Conservation (phyloP, 129 eudicot genomes). For the Centella asiatica region DNA sequence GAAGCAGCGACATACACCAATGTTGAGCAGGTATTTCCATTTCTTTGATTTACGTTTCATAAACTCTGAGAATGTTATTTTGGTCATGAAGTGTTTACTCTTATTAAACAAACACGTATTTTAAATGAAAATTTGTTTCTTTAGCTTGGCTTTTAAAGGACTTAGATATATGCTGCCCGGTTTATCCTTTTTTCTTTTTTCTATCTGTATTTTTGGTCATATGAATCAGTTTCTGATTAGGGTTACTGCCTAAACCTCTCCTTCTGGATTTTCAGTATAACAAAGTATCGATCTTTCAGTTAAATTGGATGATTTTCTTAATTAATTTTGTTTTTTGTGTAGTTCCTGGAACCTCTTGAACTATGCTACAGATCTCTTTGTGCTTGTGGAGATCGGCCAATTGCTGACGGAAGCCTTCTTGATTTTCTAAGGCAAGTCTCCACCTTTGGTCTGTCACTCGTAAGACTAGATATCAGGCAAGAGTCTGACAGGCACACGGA, state of each 20-base stretch:
- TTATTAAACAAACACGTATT: background rate
- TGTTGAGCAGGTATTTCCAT: conserved; percentile 64
- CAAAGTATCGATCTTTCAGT: background rate
- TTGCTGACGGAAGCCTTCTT: conserved; percentile 97
- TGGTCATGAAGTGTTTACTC: background rate
- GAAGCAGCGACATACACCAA: conserved; percentile 76
- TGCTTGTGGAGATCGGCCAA: conserved; percentile 84
- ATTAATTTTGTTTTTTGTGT: conserved; percentile 1
- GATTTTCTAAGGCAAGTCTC: conserved; percentile 94
- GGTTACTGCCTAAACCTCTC: background rate
- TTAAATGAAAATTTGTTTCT: background rate
- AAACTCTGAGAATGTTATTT: background rate
- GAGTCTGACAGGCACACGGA: conserved; percentile 97
- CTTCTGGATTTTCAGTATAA: background rate
- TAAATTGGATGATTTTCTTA: background rate
- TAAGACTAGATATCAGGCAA: conserved; percentile 90
- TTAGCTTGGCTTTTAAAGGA: background rate
- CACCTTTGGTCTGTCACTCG: conserved; percentile 91
- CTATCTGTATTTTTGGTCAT: background rate
- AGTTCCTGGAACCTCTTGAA: conserved; percentile 98
- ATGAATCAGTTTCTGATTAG: background rate
- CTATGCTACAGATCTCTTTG: conserved; percentile 90
- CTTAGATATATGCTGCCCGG: background rate
- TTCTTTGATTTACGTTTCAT: background rate
- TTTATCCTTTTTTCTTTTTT: background rate